A percentile compares a stretch with the other conserved stretches of the same genome.
Conservation (phyloP, 2,329 filamentous ascomycete genomes). For the Alternaria sp. region DNA sequence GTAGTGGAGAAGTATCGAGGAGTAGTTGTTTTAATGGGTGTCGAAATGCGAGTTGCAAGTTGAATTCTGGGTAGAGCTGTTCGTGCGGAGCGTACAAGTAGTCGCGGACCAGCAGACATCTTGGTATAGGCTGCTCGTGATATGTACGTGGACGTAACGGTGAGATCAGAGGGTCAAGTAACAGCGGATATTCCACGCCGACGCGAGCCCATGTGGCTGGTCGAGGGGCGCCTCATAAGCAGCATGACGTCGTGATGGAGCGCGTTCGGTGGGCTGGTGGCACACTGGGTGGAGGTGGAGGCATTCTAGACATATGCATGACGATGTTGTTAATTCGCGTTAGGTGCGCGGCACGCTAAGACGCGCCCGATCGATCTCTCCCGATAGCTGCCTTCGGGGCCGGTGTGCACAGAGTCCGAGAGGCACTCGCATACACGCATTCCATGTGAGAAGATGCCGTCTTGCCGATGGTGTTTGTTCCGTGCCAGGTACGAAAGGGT, state of each 20-base stretch:
- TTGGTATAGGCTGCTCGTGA: constrained; percentile 1
- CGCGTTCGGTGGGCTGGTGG: constrained; percentile 13
- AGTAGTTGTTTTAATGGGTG: not conserved
- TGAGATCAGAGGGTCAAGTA: constrained; percentile 26
- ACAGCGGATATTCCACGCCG: constrained; percentile 1
- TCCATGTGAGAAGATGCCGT: not conserved
- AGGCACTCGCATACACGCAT: not conserved
- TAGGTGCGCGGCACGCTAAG: constrained; percentile 22
- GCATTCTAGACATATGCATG: constrained; percentile 31
- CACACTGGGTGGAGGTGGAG: constrained; percentile 16
- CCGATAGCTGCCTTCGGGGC: constrained; percentile 1
- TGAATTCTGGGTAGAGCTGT: constrained; percentile 2
- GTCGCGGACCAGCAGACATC: constrained; percentile 21
- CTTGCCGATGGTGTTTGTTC: not conserved
- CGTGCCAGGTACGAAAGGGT: not conserved
- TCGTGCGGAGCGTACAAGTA: constrained; percentile 24
- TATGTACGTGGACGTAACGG: constrained; percentile 21
- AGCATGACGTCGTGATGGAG: constrained; percentile 28
- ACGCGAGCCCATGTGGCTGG: constrained; percentile 7
- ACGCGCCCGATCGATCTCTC: constrained; percentile 3
- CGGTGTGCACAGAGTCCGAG: constrained; percentile 4
- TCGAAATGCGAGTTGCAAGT: constrained; percentile 1
- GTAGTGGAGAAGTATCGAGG: constrained; percentile 26
- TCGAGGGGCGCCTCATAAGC: constrained; percentile 4
- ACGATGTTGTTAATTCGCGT: constrained; percentile 26